Evolutionary conservation across 495 filamentous ascomycete genomes (phyloP), one percentile per base, ranked within the genome.

Genomic region (Lineolata rhizophorae): DNA sequence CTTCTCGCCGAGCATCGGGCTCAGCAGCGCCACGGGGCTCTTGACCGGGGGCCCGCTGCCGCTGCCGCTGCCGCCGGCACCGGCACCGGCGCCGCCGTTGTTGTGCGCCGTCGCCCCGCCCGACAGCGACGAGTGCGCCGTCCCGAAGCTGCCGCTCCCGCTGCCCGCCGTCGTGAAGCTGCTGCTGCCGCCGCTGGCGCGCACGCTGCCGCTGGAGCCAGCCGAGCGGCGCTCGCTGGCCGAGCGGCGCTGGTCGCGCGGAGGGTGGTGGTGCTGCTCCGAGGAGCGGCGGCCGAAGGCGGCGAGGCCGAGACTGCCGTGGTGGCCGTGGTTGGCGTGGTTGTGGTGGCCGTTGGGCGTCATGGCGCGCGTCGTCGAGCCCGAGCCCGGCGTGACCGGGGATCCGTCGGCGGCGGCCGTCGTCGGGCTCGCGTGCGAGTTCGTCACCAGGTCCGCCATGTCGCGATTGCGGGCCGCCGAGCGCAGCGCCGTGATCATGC

Each of bases 401-500:
- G 29, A 9, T 12, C 34, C 13, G 21, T 13, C 34, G 18, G 43
- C 47, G 17, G 35, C 36, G 6, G 20, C 22, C 31, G 28, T 27
- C 33, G 26, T 34, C n/a, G n/a, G n/a, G 36, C 13, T 16, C 20
- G 4, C 32, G 31, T 15, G 29, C 4, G 53, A 40, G 25, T 67
- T 60, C 15, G 51, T 46, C 3, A 58, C 53, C n/a, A 61, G 40
- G 26, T 74, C 79, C n/a, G 85, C 83, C 13, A 73, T 62, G 29
- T 95, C 87, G 18, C 87, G 65, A 37, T 91, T 87, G 21, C 83
- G 64, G 12, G 82, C 70, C 5, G 84, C 81, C 30, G 64, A 84
- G n/a, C 83, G 71, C 27, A 95, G 61, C 0, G 87, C 87, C 11
- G 71, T 57, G 18, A 95, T 60, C 90, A 95, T 97, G 11, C 72